Evolutionary conservation across 1,284 basidiomycete species (phyloP).

Genomic region (Mixia osmundae): DNA sequence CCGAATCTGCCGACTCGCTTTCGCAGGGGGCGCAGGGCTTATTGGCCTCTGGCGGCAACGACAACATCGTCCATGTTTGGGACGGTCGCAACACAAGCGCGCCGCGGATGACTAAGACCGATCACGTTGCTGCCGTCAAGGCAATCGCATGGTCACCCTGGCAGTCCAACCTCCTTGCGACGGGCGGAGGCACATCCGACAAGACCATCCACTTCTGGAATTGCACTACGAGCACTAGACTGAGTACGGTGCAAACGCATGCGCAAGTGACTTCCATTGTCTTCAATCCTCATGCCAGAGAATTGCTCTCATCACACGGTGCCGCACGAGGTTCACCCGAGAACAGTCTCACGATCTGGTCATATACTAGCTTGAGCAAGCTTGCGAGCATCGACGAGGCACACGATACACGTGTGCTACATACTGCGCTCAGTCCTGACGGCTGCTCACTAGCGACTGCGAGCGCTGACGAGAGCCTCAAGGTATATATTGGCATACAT

Average conservation of each 20-base stretch:
- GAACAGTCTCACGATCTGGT: constrained; percentile 41
- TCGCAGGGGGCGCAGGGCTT: constrained; percentile 24
- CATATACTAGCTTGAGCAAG: constrained; percentile 43
- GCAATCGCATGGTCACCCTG: constrained; percentile 94
- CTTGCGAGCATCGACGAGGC: constrained; percentile 75
- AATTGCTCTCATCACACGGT: constrained; percentile 79
- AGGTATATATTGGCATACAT: too few relatives aligned
- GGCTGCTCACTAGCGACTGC: constrained; percentile 75
- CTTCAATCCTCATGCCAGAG: constrained; percentile 72
- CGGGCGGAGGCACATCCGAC: constrained; percentile 85
- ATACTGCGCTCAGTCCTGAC: constrained; percentile 57
- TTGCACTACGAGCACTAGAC: constrained; percentile 45
- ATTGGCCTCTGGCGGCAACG: constrained; percentile 82
- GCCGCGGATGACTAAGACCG: constrained; percentile 47
- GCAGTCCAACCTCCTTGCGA: constrained; percentile 74
- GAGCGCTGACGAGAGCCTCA: constrained; percentile 79
- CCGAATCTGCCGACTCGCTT: constrained; percentile 13
- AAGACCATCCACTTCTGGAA: constrained; percentile 47
- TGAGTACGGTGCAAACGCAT: constrained; percentile 58
- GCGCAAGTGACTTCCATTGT: constrained; percentile 81
- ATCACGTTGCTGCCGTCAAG: constrained; percentile 88
- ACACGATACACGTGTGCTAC: constrained; percentile 69
- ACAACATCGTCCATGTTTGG: constrained; percentile 93
- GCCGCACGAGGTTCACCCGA: too few relatives aligned
- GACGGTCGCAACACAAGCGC: constrained; percentile 58